Conservation (phyloP, 768 basidiomycete genomes). For the Leccinum ochraceum region DNA sequence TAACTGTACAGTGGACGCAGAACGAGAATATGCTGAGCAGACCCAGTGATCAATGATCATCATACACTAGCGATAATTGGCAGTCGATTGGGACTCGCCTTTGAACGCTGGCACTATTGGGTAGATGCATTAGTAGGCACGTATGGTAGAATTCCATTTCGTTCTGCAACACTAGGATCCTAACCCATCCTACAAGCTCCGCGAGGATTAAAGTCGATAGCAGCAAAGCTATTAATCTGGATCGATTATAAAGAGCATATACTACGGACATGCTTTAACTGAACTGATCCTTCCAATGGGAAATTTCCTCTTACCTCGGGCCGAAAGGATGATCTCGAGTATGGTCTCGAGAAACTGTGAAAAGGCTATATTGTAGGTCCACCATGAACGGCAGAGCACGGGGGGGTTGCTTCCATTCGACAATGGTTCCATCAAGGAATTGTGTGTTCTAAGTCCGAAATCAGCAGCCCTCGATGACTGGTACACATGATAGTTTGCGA, state of each 20-base stretch:
- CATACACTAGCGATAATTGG: background rate
- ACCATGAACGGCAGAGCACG: slow-evolving; percentile 13
- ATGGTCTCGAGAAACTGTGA: slow-evolving; percentile 11
- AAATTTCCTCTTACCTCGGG: slow-evolving; percentile 13
- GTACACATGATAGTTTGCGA: background rate
- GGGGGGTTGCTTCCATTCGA: slow-evolving; percentile 14
- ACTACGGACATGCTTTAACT: slow-evolving; percentile 11
- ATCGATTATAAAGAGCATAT: slow-evolving; percentile 23
- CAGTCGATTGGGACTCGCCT: slow-evolving; percentile 6
- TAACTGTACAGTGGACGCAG: slow-evolving; percentile 16
- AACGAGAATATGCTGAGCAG: slow-evolving; percentile 17
- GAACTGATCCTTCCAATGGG: background rate
- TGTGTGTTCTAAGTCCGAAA: slow-evolving; percentile 16
- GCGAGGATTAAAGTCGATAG: slow-evolving; percentile 6
- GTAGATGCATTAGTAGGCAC: slow-evolving; percentile 10
- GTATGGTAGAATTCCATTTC: background rate
- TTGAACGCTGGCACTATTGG: background rate
- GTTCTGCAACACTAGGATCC: slow-evolving; percentile 1
- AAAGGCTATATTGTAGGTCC: background rate
- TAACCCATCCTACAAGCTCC: slow-evolving; percentile 7
- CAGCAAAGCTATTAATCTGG: slow-evolving; percentile 9
- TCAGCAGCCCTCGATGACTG: background rate
- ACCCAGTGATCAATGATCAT: background rate
- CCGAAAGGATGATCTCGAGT: slow-evolving; percentile 21
- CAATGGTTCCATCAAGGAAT: slow-evolving; percentile 9